These are phyloP conservation scores for Articulospora tetracladia DNA, from an alignment of 495 filamentous ascomycete species.

Conservation along the genomic window DNA sequence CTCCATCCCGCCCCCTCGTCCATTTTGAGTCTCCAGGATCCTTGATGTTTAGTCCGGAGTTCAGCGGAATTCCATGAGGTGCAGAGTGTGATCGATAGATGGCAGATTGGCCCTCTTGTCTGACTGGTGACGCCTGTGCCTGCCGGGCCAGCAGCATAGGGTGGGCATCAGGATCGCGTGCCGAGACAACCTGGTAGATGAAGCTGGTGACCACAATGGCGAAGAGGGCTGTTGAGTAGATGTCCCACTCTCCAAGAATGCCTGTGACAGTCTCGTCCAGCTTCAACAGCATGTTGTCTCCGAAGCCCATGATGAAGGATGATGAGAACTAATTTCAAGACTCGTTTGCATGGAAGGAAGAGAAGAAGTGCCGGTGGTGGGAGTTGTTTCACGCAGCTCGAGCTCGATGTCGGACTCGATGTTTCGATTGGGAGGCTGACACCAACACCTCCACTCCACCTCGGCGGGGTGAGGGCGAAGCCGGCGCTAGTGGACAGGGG, in stretches of 20 bases:
- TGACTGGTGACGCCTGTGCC: slow-evolving; percentile 68
- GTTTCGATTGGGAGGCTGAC: slow-evolving; percentile 3
- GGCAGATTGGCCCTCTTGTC: slow-evolving; percentile 79
- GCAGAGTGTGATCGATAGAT: slow-evolving; percentile 74
- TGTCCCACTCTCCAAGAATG: slow-evolving; percentile 74
- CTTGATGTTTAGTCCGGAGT: slow-evolving; percentile 79
- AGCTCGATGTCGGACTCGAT: not conserved
- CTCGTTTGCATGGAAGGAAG: not conserved
- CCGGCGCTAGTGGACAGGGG: slow-evolving; percentile 16
- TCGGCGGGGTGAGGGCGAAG: not conserved
- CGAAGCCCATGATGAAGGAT: slow-evolving; percentile 41
- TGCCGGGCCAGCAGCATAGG: slow-evolving; percentile 87
- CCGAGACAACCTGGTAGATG: slow-evolving; percentile 50
- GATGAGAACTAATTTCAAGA: not conserved
- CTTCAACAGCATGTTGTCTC: slow-evolving; percentile 47
- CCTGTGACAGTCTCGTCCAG: slow-evolving; percentile 66
- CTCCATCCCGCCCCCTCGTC: slow-evolving; percentile 76
- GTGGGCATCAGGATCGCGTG: slow-evolving; percentile 78
- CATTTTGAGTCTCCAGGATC: slow-evolving; percentile 79
- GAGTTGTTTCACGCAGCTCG: not conserved
- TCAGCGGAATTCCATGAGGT: slow-evolving; percentile 81
- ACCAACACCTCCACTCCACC: not conserved
- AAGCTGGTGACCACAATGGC: slow-evolving; percentile 60
- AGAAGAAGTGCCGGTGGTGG: not conserved
- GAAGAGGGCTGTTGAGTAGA: slow-evolving; percentile 62